A percentile compares a stretch with the other conserved stretches of the same genome.
phyloP scores from a whole-genome alignment of 2,329 filamentous ascomycete species.

The Blastomyces silverae region DNA sequence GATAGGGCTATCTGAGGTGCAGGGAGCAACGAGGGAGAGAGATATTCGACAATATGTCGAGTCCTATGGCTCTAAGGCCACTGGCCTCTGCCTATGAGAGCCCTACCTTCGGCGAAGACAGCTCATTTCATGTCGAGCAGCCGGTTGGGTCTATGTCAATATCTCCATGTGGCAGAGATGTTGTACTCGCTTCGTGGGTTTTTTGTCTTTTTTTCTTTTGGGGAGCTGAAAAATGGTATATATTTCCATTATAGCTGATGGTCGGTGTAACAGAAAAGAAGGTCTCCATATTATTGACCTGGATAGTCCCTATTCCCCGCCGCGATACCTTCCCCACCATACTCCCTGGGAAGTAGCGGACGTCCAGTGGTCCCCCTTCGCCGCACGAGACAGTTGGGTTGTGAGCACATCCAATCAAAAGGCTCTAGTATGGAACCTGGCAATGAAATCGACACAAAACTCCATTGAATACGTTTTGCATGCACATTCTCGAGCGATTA shows the following conservation, averaged over 20 bases:
- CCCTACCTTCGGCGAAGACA: conserved; percentile 77
- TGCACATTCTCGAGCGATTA: conserved; percentile 80
- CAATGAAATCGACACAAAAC: conserved; percentile 61
- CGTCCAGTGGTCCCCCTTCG: conserved; percentile 95
- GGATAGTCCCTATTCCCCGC: conserved; percentile 80
- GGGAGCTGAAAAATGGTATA: not conserved
- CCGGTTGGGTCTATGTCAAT: conserved; percentile 84
- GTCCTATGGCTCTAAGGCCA: conserved; percentile 28
- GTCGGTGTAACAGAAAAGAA: conserved; percentile 54
- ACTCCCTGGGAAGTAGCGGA: conserved; percentile 93
- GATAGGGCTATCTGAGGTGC: not conserved
- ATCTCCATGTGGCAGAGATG: conserved; percentile 81
- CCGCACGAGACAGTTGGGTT: conserved; percentile 83
- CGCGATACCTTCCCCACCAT: conserved; percentile 75
- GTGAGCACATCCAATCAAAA: conserved; percentile 92
- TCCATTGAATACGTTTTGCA: conserved; percentile 85
- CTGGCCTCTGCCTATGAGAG: conserved; percentile 64
- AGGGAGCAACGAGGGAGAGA: not conserved
- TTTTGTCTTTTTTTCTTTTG: not conserved
- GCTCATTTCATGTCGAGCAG: conserved; percentile 73
- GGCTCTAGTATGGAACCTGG: conserved; percentile 88
- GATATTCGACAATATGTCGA: conserved; percentile 16
- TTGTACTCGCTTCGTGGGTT: conserved; percentile 71
- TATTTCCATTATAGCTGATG: conserved; percentile 18
- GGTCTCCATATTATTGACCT: conserved; percentile 88